Conservation (phyloP, 371 early-diverging fungal genomes). For the Amoeboaphelidium protococcarum region DNA sequence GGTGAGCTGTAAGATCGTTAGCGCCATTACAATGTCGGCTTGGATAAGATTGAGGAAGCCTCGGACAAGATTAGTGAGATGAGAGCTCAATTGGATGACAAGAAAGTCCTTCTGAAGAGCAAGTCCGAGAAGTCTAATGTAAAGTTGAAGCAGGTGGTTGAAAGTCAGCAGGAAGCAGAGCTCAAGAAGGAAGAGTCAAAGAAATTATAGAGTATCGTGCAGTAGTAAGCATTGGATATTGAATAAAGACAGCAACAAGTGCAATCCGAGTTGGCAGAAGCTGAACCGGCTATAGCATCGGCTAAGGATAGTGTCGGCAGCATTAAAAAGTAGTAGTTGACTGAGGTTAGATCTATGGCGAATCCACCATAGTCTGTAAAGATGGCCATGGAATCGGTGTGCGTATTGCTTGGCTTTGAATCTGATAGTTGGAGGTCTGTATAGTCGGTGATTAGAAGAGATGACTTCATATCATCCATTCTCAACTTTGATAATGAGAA, state of each 20-base stretch:
- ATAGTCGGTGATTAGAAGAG: constrained; percentile 68
- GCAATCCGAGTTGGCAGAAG: constrained; percentile 65
- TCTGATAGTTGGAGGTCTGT: constrained; percentile 51
- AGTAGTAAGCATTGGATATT: constrained; percentile 44
- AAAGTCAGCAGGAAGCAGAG: constrained; percentile 85
- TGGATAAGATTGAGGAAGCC: constrained; percentile 83
- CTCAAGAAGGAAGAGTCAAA: constrained; percentile 57
- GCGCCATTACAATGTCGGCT: constrained; percentile 85
- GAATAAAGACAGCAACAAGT: constrained; percentile 52
- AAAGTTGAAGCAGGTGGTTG: constrained; percentile 83
- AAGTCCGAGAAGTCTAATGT: constrained; percentile 78
- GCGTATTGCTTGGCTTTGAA: constrained; percentile 68
- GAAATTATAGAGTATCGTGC: constrained; percentile 47
- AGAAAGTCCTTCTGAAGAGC: constrained; percentile 56
- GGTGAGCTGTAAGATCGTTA: constrained; percentile 91
- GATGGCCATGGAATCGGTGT: constrained; percentile 90
- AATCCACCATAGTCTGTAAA: constrained; percentile 93
- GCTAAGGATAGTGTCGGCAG: constrained; percentile 74
- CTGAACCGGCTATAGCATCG: constrained; percentile 91
- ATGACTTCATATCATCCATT: constrained; percentile 92
- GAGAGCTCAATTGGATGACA: constrained; percentile 57
- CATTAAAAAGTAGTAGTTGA: constrained; percentile 86
- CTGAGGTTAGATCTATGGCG: constrained; percentile 93
- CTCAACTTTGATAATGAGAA: constrained; percentile 70
- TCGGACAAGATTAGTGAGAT: constrained; percentile 88